These are phyloP conservation scores for Ogataea polymorpha DNA, from an alignment of 805 yeast species.

Conservation along the genomic window DNA sequence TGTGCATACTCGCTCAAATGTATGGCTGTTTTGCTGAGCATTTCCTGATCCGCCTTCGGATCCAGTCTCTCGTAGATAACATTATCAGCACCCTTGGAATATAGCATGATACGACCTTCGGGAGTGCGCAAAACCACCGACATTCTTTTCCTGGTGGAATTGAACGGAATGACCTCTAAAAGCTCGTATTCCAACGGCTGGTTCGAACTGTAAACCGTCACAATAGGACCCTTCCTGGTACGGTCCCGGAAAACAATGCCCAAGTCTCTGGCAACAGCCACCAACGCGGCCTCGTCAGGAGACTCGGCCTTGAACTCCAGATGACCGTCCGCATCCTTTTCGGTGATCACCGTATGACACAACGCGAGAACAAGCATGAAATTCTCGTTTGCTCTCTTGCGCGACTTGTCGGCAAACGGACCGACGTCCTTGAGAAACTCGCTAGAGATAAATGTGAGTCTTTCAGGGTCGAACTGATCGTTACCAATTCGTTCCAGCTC, in stretches of 20 bases:
- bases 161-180: constrained; percentile 58
- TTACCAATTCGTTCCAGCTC: constrained; percentile 38
- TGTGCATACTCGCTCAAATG: constrained; percentile 68
- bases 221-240: constrained; percentile 43
- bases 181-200: constrained; percentile 41
- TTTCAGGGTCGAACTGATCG: constrained; percentile 48
- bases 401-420: constrained; percentile 34
- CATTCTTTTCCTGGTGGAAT: constrained; percentile 76
- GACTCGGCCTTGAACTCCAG: constrained; percentile 71
- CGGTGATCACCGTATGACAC: constrained; percentile 75
- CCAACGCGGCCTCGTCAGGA: constrained; percentile 81
- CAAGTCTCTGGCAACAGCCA: constrained; percentile 69
- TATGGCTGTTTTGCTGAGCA: constrained; percentile 54
- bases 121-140: constrained; percentile 58
- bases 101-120: constrained; percentile 39
- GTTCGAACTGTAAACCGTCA: constrained; percentile 45
- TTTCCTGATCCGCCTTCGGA: constrained; percentile 35
- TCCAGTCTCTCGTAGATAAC: constrained; percentile 52
- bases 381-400: constrained; percentile 46
- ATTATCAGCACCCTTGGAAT: constrained; percentile 75
- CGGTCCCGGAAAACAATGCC: constrained; percentile 63
- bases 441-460: constrained; percentile 60
- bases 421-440: constrained; percentile 53
- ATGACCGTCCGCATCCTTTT: constrained; percentile 38
- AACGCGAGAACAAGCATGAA: constrained; percentile 67